Conservation (phyloP, 192 early-diverging fungal species). For the Podila horticola region DNA sequence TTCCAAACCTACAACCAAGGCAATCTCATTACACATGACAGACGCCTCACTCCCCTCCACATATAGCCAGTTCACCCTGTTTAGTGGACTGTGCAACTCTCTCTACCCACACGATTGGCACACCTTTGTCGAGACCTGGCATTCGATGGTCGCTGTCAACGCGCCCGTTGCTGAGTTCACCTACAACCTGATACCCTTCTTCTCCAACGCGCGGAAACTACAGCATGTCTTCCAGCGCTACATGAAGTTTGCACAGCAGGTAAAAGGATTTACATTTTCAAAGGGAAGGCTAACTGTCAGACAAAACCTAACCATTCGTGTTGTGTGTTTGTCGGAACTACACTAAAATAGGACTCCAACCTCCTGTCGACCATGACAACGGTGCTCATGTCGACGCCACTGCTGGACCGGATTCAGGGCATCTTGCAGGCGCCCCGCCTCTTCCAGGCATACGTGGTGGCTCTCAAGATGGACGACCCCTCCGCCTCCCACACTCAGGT, state of each 20-base stretch:
- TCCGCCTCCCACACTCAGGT: conserved; percentile 56
- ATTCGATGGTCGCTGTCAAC: conserved; percentile 45
- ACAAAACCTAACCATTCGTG: not conserved
- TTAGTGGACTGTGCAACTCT: conserved; percentile 33
- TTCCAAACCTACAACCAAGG: not conserved
- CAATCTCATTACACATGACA: too few species aligned
- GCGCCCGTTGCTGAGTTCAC: conserved; percentile 42
- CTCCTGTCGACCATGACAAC: conserved; percentile 41
- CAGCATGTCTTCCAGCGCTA: conserved; percentile 53
- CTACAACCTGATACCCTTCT: conserved; percentile 54
- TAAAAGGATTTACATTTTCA: conserved; percentile 3
- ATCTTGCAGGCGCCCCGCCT: conserved; percentile 17
- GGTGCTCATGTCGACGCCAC: conserved; percentile 38
- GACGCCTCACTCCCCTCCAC: too few species aligned
- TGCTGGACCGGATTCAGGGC: conserved; percentile 37
- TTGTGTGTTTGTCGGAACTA: not conserved
- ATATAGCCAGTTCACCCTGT: too few species aligned
- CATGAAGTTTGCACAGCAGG: conserved; percentile 40
- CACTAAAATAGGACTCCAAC: conserved; percentile 18
- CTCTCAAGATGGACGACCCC: conserved; percentile 53
- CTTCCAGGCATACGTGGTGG: conserved; percentile 44
- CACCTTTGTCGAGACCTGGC: conserved; percentile 50
- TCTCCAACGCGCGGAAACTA: conserved; percentile 39
- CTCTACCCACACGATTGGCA: conserved; percentile 50
- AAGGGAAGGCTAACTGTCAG: not conserved